Evolutionary conservation across 202 grass and related monocot species (phyloP).

Genomic region (Bolboschoenoplectus hybrid): DNA sequence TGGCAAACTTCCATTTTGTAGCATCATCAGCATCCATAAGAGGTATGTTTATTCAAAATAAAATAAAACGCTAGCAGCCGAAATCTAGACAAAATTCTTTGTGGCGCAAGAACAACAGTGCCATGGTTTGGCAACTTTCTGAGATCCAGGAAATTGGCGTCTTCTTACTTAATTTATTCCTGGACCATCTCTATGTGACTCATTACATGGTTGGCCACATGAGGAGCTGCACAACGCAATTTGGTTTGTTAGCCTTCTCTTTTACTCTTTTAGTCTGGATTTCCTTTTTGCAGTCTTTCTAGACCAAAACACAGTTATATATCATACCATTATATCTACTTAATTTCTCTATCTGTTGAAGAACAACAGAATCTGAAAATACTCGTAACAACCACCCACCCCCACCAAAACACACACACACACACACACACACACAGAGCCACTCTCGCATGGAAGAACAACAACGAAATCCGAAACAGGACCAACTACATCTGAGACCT

Average conservation of each 20-base stretch:
- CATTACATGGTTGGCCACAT: neutral
- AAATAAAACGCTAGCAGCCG: neutral
- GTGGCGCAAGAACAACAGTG: neutral
- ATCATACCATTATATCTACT: constrained; percentile 3
- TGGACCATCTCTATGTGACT: neutral
- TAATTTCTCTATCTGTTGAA: neutral
- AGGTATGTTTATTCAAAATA: neutral
- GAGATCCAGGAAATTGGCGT: neutral
- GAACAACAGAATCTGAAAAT: neutral
- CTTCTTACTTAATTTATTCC: neutral
- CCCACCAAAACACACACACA: neutral
- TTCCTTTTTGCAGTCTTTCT: constrained; percentile 5
- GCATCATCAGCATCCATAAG: neutral
- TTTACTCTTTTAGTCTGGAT: neutral
- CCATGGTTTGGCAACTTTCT: neutral
- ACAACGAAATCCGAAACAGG: neutral
- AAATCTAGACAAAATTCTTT: neutral
- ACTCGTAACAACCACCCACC: neutral
- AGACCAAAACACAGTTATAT: neutral
- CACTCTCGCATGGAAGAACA: constrained; percentile 19
- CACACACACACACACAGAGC: neutral
- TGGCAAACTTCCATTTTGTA: neutral
- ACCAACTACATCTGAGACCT: neutral
- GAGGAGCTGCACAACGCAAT: neutral
- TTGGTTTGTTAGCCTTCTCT: neutral